Percentiles rank a stretch among this genome's conserved stretches.
These are phyloP conservation scores for Syzygium aqueum DNA, from an alignment of 345 rosid species.

Conservation along the genomic window DNA sequence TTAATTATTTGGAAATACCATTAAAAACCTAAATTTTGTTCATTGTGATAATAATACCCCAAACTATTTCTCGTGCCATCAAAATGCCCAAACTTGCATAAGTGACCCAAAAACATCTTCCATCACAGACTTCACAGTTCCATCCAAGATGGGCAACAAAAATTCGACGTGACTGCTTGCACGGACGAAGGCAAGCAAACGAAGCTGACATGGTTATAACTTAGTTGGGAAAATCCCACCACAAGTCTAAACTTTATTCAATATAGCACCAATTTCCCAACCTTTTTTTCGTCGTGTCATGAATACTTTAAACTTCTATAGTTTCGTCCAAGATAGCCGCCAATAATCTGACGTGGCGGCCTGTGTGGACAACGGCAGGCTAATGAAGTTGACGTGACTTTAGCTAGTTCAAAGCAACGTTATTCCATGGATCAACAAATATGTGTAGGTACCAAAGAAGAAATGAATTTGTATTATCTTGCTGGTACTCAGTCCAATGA, in stretches of 20 bases:
- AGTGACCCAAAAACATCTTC: neutral
- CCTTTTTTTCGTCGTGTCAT: neutral
- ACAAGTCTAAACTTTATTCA: neutral
- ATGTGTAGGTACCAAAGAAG: neutral
- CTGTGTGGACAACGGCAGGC: neutral
- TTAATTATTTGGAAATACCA: neutral
- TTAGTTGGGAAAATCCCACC: neutral
- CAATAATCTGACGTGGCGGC: neutral
- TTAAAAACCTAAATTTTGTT: neutral
- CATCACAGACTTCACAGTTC: neutral
- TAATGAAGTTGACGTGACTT: neutral
- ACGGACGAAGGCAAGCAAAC: neutral
- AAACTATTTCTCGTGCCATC: neutral
- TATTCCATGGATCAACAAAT: neutral
- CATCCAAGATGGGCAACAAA: neutral
- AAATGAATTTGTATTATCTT: neutral
- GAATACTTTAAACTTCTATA: neutral
- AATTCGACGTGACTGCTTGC: neutral
- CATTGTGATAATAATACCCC: rapidly evolving
- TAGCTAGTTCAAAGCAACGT: neutral
- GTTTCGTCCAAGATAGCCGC: neutral
- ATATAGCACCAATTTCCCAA: neutral
- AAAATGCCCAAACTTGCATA: neutral
- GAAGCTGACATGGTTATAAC: neutral
- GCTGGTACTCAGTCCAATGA: neutral